phyloP scores from a whole-genome alignment of 352 stramenopile genomes.

The Globisporangium echinulatum region DNA sequence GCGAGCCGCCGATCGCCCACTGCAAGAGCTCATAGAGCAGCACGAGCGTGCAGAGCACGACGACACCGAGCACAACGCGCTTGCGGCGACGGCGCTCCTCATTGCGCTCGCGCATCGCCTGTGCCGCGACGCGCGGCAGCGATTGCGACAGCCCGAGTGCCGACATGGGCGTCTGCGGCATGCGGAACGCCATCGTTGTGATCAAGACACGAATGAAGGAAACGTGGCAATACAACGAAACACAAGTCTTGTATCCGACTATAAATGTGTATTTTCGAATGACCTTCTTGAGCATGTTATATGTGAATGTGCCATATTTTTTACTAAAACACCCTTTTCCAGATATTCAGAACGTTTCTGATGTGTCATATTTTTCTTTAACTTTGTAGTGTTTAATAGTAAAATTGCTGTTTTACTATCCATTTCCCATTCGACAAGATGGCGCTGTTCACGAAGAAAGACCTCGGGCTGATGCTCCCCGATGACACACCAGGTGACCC shows the following conservation, averaged over 20 bases:
- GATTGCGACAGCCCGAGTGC: conserved; percentile 47
- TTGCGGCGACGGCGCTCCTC: conserved; percentile 8
- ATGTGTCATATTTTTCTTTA: no score
- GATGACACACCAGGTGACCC: conserved; percentile 76
- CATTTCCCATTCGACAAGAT: conserved; percentile 17
- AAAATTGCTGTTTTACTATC: no score
- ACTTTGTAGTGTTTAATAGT: no score
- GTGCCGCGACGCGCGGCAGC: conserved; percentile 16
- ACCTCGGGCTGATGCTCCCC: conserved; percentile 72
- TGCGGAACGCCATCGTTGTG: conserved; percentile 9
- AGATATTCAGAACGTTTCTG: no score
- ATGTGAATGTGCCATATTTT: no score
- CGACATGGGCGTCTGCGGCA: conserved; percentile 52
- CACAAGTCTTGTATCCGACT: neutral
- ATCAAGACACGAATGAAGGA: neutral
- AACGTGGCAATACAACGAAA: neutral
- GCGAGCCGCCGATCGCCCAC: conserved; percentile 29
- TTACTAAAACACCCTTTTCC: no score
- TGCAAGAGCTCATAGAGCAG: conserved; percentile 33
- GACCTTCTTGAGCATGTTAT: no score
- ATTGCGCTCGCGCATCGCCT: conserved; percentile 11
- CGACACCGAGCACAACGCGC: conserved; percentile 18
- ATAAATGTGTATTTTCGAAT: neutral
- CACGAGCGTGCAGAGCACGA: conserved; percentile 17
- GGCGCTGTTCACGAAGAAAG: conserved; percentile 86